These are phyloP conservation scores for Paxillus rubicundulus DNA, from an alignment of 768 basidiomycete species.

Conservation along the genomic window DNA sequence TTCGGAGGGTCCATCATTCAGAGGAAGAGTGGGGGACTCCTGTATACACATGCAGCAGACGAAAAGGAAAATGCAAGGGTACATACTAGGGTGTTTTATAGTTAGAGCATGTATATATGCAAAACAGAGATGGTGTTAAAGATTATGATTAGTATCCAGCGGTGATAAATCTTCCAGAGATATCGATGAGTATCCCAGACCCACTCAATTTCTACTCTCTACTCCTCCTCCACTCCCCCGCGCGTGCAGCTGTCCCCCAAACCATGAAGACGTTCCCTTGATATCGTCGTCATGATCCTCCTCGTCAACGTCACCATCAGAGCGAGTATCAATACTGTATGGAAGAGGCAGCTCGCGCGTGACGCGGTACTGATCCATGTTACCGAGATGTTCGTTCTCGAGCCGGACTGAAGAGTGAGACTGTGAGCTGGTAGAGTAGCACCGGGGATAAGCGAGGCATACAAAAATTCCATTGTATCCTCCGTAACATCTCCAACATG, in stretches of 20 bases:
- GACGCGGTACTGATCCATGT: conserved; percentile 89
- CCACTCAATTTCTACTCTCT: too few species aligned
- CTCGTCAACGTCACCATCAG: conserved; percentile 46
- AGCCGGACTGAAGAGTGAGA: conserved; percentile 53
- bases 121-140: too few species aligned
- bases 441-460: conserved; percentile 25
- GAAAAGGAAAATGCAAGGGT: too few species aligned
- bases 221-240: neutral
- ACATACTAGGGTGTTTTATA: too few species aligned
- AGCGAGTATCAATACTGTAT: conserved; percentile 54
- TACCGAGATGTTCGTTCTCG: conserved; percentile 91
- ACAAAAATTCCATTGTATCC: conserved; percentile 95
- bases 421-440: neutral
- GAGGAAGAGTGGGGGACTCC: too few species aligned
- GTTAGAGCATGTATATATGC: too few species aligned
- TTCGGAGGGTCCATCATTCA: too few species aligned
- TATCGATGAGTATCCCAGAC: neutral
- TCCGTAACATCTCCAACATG: conserved; percentile 71
- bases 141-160: too few species aligned
- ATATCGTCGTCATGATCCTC: conserved; percentile 9
- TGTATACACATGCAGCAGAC: too few species aligned
- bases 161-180: too few species aligned
- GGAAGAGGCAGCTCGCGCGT: conserved; percentile 84
- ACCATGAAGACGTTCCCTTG: neutral
- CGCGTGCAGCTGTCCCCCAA: neutral